Evolutionary conservation across 192 early-diverging fungal genomes (phyloP), one percentile per base, ranked within the genome.

Genomic region (Coemansia sp.): DNA sequence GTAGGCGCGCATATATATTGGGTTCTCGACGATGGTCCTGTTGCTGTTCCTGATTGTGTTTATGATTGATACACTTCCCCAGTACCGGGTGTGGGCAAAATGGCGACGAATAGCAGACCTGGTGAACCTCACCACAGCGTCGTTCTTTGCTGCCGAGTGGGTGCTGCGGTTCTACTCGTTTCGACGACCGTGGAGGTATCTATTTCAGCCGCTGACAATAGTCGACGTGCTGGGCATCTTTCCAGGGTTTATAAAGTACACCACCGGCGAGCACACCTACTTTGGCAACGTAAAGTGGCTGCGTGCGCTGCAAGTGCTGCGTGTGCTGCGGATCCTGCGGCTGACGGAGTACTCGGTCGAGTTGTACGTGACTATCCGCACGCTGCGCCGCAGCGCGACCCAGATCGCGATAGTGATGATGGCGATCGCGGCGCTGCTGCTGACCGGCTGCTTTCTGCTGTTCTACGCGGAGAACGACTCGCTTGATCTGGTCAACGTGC

Each of bases 21-120:
- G 52, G 24, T 57, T 71, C n/a, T 78, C 75, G 22, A 65, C 65
- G 2, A 8, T 45, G 30, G 65, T 78, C 3, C 61, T 78, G 60
- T 55, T 78, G n/a, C 42, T 78, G 45, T 78, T 78, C 25, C 55
- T 78, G 1, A 78, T 78, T n/a, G 75, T 78, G 30, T 78, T 78
- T 54, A 78, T 78, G 69, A 66, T 78, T 16, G 75, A 78, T 27
- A 78, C 75, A 4, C 42, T 78, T 22, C 75, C 75, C 2, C 75
- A 78, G 55, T 78, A 78, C 58, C 38, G 75, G 25, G 42, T 78
- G 16, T 33, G 46, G 25, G 29, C 40, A n/a, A 44, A 65, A 30
- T 78, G 75, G 75, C 64, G 67, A 5, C 23, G 9, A 2, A 62
- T 78, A 11, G 69, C 75, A 2, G 51, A 54, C 8, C 50, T 62